Base-by-base conservation (phyloP, 108 stramenopile genomes). In the Nitzschia sp. region DNA sequence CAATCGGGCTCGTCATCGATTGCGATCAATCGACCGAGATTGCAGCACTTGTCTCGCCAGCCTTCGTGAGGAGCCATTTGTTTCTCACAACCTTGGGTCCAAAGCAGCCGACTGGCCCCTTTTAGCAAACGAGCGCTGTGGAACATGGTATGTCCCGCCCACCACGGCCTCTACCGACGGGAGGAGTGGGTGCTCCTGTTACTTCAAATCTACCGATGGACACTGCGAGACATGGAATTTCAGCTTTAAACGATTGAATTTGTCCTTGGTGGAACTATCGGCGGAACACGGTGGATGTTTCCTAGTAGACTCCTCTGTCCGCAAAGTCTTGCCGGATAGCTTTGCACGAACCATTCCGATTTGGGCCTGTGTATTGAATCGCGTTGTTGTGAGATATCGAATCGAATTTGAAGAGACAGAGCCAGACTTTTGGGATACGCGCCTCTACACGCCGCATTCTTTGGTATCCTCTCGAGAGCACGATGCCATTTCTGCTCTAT, bases 171-270 rank as follows among this genome's bases (percentile, higher is more conserved):
- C 23, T 45, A 23, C 66, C 51, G 51, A 64, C 66, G 6, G 19
- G 26, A 19, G 19, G 4, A 57, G n/a, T 19, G 29, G 19, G 31
- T 21, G 46, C 26, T 23, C 63, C 1, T 79, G 77, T 51, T 87
- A 90, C 53, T 93, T 93, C 80, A 90, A 93, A 78, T 82, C 81
- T 49, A 87, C 89, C 0, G 92, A 93, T 79, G 92, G 92, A 0
- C 92, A 93, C 53, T 62, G 64, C 0, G 75, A 76, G 6, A 77
- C 72, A 3, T 90, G 84, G 61, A 72, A 72, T 11, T 67, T 90
- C 3, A 81, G 83, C 27, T 61, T 87, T 0, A 86, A 85, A 46
- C 78, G 92, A 9, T 49, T 90, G 34, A 90, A 93, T 70, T 58
- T 93, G 54, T 69, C 63, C 17, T 29, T 93, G 33, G 35, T 90